Base-by-base conservation (phyloP, 2,329 filamentous ascomycete genomes). In the Coniochaeta prunicola region DNA sequence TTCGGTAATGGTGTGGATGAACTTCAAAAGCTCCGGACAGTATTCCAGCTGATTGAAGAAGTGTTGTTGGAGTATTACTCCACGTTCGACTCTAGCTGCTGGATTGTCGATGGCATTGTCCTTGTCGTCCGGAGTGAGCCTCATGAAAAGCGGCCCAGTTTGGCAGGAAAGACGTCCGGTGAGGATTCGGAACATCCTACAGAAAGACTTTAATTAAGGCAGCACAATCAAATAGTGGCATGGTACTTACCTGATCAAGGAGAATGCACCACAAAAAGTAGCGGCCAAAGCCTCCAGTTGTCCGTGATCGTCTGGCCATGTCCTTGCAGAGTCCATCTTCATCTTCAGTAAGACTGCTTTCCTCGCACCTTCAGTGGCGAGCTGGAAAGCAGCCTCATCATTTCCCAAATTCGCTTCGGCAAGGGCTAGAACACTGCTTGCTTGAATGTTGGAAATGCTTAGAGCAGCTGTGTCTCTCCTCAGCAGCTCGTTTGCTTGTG, bases 101-200 rank as follows among this genome's bases (percentile, higher is more conserved):
- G 45, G n/a, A 10, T 26, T 31, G 31, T 53, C 53, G 21, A 10
- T 28, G 21, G 58, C 62, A 12, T 55, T 26, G 26, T 61, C 60
- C 8, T 34, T 48, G 15, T 56, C 38, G 8, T 61, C 56, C 13
- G 59, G 53, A 13, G 62, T 53, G 1, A 67, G 45, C 26, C 64
- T 60, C 61, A 66, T 66, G 34, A 67, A 66, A n/a, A 67, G 34
- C 1, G 64, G 64, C 5, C 64, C 63, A 1, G 58, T 58, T 8
- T 62, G 64, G 13, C 61, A 60, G n/a, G 65, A 64, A 2, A 67
- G 61, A 50, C 61, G 60, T 15, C 65, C 63, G 3, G 63, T 64
- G 13, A 66, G 53, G n/a, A 67, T 60, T 4, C 63, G 56, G 10
- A 67, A 48, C 5, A 63, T 34, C 21, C 65, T 67, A 19, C 24